These are phyloP conservation scores for Fusarium sp. DNA, from an alignment of 2,329 filamentous ascomycete genomes.

Conservation along the genomic window DNA sequence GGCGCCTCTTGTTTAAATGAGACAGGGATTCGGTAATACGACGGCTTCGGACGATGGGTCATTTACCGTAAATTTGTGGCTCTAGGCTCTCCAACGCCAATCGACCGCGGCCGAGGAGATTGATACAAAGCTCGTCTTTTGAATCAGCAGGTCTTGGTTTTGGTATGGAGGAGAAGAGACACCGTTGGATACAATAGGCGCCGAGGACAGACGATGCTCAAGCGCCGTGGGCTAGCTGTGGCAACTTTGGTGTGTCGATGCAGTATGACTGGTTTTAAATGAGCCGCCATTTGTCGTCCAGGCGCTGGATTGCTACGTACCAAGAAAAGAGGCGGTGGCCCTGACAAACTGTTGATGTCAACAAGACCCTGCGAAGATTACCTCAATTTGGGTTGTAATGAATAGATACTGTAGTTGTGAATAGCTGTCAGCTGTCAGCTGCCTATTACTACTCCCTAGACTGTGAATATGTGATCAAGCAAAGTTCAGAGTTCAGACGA, in stretches of 20 bases:
- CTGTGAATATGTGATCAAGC: not conserved
- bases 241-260: slow-evolving; percentile 25
- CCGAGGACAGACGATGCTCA: slow-evolving; percentile 22
- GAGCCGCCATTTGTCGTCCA: slow-evolving; percentile 26
- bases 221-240: slow-evolving; percentile 38
- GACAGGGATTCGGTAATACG: slow-evolving; percentile 41
- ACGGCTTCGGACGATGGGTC: slow-evolving; percentile 30
- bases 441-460: too few relatives aligned
- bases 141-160: slow-evolving; percentile 10
- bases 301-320: slow-evolving; percentile 9
- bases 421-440: not conserved
- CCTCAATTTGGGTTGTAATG: not conserved
- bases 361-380: not conserved
- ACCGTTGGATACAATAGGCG: slow-evolving; percentile 31
- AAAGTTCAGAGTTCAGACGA: slow-evolving; percentile 23
- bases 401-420: not conserved
- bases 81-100: slow-evolving; percentile 36
- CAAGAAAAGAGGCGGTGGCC: slow-evolving; percentile 5
- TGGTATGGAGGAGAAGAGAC: slow-evolving; percentile 12
- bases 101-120: slow-evolving; percentile 3
- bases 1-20: slow-evolving; percentile 45
- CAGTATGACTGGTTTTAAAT: slow-evolving; percentile 40
- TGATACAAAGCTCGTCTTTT: not conserved
- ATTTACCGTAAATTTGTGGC: slow-evolving; percentile 35
- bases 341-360: not conserved